Evolutionary conservation across 805 yeast species (phyloP), one percentile per base, ranked within the genome.

Genomic region (Candida broadrunensis): DNA sequence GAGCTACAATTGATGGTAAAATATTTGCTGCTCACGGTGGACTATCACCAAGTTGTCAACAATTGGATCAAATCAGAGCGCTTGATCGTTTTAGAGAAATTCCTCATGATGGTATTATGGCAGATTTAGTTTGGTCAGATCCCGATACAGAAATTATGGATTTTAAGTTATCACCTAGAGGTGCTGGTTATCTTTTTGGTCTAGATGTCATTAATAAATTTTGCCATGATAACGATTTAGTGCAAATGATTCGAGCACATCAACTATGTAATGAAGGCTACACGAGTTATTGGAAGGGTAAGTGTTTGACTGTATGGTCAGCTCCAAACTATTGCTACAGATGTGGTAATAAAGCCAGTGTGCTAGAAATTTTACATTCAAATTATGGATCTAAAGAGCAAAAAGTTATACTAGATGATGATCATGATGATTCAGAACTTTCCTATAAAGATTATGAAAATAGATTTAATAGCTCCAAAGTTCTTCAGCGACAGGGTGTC

Each of bases 41-140:
- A 0, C 65, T 93, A 5, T 87, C 96, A 4, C 99, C 99, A 0
- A 87, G 89, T 47, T 88, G 95, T 35, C 98, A 91, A 56, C 86
- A 93, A 6, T 75, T 93, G 17, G 97, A 93, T 58, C 97, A 95
- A 49, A 88, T 93, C 38, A 74, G 85, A 47, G 81, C 93, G 13
- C 83, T 95, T 7, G 99, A 93, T 62, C 62, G 99, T 44, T 91
- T 89, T 58, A 79, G 83, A 49, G 99, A 93, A 60, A 88, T 95
- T 11, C 99, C 99, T 0, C 99, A 95, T 52, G 99, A 93, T 60
- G 99, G 99, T 0, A 96, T 97, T 13, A 93, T 93, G 97, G 99
- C 99, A 1, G 99, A 93, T 61, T 69, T 93, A 37, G 98, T 93
- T 15, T 93, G 99, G 99, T 83, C 93, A 17, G 99, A 93, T 57